These are phyloP conservation scores for Apophysomyces variabilis DNA, from an alignment of 371 early-diverging fungal genomes.

Conservation along the genomic window DNA sequence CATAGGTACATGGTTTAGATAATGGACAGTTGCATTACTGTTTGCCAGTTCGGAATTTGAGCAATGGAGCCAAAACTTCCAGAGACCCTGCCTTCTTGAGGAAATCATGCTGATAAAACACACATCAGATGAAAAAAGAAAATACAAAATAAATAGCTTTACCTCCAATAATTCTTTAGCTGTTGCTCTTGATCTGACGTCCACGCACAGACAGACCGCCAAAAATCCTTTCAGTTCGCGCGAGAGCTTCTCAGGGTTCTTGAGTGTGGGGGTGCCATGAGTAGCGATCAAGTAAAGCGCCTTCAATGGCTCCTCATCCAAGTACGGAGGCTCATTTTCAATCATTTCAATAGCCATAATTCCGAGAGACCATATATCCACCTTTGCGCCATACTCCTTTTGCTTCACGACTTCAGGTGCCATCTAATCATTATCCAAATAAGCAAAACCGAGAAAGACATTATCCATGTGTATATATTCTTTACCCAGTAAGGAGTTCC, in stretches of 20 bases:
- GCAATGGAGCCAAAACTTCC: constrained; percentile 56
- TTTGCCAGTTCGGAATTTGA: constrained; percentile 50
- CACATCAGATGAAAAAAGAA: not conserved
- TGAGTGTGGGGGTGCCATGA: constrained; percentile 94
- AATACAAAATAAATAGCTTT: not conserved
- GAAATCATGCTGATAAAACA: constrained; percentile 64
- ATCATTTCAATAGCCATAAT: constrained; percentile 98
- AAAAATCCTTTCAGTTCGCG: constrained; percentile 86
- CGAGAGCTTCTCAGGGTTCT: constrained; percentile 83
- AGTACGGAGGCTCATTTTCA: constrained; percentile 96
- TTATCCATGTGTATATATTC: not conserved
- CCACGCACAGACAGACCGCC: constrained; percentile 88
- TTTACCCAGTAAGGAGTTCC: constrained; percentile 91
- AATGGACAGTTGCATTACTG: constrained; percentile 15
- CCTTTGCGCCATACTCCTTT: constrained; percentile 87
- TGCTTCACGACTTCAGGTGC: constrained; percentile 93
- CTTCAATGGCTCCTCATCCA: constrained; percentile 93
- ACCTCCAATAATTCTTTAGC: constrained; percentile 79
- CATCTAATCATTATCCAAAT: constrained; percentile 47
- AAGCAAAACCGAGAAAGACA: not conserved
- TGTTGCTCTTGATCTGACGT: constrained; percentile 83
- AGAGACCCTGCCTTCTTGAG: constrained; percentile 65
- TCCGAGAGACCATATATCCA: constrained; percentile 93
- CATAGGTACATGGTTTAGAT: not conserved
- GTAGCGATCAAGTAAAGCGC: constrained; percentile 96